phyloP scores from a whole-genome alignment of 768 basidiomycete genomes.

The Russula olivacea region DNA sequence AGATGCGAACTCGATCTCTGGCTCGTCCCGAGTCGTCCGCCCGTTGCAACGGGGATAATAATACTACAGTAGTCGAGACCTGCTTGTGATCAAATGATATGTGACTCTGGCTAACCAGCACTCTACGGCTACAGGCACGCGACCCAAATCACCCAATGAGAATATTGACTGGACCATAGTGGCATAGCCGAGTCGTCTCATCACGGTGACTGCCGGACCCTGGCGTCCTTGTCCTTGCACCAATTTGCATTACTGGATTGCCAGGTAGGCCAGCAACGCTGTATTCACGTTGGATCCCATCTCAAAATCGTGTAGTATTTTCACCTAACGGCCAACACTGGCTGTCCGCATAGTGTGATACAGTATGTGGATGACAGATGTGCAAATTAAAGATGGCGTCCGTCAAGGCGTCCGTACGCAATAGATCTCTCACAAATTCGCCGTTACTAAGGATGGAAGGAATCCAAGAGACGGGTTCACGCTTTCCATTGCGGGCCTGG shows the following conservation, averaged over 20 bases:
- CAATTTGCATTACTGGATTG: not conserved
- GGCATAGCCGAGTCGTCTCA: not conserved
- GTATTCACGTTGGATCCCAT: not conserved
- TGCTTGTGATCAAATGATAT: not conserved
- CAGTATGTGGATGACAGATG: not conserved
- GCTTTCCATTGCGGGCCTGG: not conserved
- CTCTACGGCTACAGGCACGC: no score
- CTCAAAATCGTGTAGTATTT: not conserved
- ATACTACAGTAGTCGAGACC: no score
- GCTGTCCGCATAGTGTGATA: not conserved
- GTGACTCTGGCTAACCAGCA: no score
- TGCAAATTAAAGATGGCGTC: not conserved
- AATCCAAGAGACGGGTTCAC: not conserved
- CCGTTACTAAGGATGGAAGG: not conserved
- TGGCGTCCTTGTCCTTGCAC: not conserved
- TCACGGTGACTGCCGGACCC: no score
- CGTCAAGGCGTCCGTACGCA: not conserved
- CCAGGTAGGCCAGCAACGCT: not conserved
- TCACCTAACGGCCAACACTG: no score
- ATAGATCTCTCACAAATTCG: not conserved
- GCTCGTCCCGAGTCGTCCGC: not conserved
- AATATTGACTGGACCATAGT: not conserved
- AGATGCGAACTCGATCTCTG: not conserved
- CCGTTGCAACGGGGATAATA: not conserved
- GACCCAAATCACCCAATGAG: not conserved